These are phyloP conservation scores for Ceratocystis diversiconidia DNA, from an alignment of 2,329 filamentous ascomycete genomes.

Conservation along the genomic window DNA sequence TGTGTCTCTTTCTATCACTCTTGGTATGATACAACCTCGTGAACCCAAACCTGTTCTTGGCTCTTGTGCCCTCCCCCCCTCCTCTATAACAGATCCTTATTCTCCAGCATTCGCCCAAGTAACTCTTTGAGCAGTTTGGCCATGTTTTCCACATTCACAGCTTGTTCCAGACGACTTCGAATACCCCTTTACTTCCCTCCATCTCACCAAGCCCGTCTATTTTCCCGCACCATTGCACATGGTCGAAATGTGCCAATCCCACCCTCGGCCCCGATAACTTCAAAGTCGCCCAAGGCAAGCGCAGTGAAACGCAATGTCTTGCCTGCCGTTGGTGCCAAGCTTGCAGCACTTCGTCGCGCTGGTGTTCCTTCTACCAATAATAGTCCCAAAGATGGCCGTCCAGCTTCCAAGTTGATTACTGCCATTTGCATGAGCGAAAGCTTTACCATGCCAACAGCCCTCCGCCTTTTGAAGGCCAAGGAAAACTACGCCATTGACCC, in stretches of 20 bases:
- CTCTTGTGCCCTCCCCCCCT: not conserved
- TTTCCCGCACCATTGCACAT: not conserved
- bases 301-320: conserved; percentile 4
- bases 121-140: not conserved
- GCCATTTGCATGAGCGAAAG: conserved; percentile 49
- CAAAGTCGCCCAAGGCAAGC: conserved; percentile 9
- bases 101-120: not conserved
- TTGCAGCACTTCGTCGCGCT: conserved; percentile 14
- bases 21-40: not conserved
- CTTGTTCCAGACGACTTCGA: not conserved
- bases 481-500: conserved; percentile 46
- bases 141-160: not conserved
- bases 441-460: conserved; percentile 48
- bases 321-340: conserved; percentile 8
- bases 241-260: not conserved
- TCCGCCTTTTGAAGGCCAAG: conserved; percentile 42
- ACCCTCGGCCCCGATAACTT: not conserved
- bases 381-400: not conserved
- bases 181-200: not conserved
- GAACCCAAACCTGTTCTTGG: not conserved
- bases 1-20: conserved; percentile 2
- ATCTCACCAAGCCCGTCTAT: not conserved
- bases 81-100: not conserved
- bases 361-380: conserved; percentile 4
- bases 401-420: conserved; percentile 28